Conservation (phyloP, 768 basidiomycete genomes). For the Hysterangium stoloniferum region DNA sequence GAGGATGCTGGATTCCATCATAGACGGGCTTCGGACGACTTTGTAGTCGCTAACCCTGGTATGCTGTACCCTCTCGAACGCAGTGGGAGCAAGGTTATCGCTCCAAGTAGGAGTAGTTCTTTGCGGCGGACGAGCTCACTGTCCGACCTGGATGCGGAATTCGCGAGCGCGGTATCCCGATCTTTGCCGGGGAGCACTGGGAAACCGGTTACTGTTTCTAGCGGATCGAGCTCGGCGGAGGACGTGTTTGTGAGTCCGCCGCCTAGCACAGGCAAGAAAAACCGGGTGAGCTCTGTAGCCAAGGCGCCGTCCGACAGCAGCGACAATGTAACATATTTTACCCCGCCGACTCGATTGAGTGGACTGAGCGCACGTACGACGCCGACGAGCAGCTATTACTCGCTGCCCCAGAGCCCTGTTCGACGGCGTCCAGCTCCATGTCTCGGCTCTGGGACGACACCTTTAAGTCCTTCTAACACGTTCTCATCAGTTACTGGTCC, state of each 20-base stretch:
- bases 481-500: constrained; percentile 26
- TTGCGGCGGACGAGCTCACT: constrained; percentile 62
- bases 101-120: constrained; percentile 53
- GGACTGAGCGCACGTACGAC: constrained; percentile 10
- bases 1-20: constrained; percentile 24
- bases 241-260: constrained; percentile 40
- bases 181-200: constrained; percentile 37
- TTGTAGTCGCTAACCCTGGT: constrained; percentile 52
- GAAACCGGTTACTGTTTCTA: constrained; percentile 67
- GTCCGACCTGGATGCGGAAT: constrained; percentile 66
- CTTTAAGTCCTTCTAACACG: not conserved
- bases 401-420: not conserved
- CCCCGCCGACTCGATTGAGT: constrained; percentile 23
- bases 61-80: constrained; percentile 69
- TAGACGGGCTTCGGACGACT: constrained; percentile 63
- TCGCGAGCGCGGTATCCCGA: constrained; percentile 33
- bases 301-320: constrained; percentile 25
- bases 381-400: constrained; percentile 9
- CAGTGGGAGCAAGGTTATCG: constrained; percentile 45
- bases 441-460: not conserved
- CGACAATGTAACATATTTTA: constrained; percentile 42
- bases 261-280: constrained; percentile 29
- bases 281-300: constrained; percentile 22
- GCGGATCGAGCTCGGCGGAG: constrained; percentile 42
- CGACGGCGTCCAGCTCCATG: not conserved